These are phyloP conservation scores for Tolypocladium cylindrosporum DNA, from an alignment of 2,329 filamentous ascomycete genomes.

Conservation along the genomic window DNA sequence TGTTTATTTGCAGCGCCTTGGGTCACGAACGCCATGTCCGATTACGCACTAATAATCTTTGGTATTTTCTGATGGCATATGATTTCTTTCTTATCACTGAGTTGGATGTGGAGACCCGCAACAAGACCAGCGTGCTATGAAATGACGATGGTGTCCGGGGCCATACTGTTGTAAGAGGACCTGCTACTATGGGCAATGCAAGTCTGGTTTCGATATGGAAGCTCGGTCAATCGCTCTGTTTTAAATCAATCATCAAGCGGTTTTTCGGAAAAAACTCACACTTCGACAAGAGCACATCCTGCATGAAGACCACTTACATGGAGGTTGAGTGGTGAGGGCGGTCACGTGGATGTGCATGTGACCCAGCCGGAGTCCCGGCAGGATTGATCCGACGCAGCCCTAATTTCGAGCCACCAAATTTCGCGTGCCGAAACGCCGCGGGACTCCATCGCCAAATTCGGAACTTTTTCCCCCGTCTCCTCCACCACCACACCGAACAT, in stretches of 20 bases:
- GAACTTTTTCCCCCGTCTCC: slow-evolving; percentile 4
- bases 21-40: neutral
- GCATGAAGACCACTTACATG: neutral
- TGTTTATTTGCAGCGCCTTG: neutral
- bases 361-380: neutral
- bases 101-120: neutral
- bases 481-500: slow-evolving; percentile 4
- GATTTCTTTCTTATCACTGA: neutral
- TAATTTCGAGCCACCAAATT: slow-evolving; percentile 23
- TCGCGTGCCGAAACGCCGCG: slow-evolving; percentile 5
- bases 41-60: neutral
- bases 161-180: too few relatives aligned
- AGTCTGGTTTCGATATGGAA: too few relatives aligned
- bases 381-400: slow-evolving; percentile 18
- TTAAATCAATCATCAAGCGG: too few relatives aligned
- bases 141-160: too few relatives aligned
- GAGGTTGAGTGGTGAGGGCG: neutral
- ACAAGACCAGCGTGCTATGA: neutral
- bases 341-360: neutral
- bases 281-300: neutral
- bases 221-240: too few relatives aligned
- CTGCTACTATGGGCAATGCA: too few relatives aligned
- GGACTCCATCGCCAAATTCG: neutral
- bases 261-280: too few relatives aligned
- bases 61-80: neutral